Base-by-base conservation (phyloP, 2,329 filamentous ascomycete genomes). In the Neurospora sp. region DNA sequence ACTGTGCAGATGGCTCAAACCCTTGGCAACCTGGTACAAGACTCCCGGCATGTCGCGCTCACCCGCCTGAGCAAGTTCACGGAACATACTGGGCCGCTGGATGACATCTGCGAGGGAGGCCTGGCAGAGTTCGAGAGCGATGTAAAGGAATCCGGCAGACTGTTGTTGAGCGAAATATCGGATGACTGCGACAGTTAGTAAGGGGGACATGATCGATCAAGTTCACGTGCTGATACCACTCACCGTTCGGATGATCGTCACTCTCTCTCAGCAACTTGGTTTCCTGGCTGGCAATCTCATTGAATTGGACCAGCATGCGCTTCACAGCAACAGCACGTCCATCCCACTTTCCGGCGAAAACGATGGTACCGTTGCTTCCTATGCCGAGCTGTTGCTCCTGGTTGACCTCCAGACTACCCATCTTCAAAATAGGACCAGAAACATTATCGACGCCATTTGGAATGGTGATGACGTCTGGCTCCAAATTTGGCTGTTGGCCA, bases 291-390 rank as follows among this genome's bases (percentile, higher is more conserved):
- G 96, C 96, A 74, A 99, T 92, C 73, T 97, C 95, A 78, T 94
- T 97, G 76, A 97, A 97, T 74, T 97, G 92, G 40, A 95, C 92
- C 71, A 98, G 84, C 93, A 99, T 97, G 40, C 96, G 89, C 83
- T 99, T 99, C 66, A 99, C 93, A 1, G 96, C 96, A 36, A 99
- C 95, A 65, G 94, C 91, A 67, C 94, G 90, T 33, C 93, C 93
- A 78, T 97, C 96, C 78, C 97, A 98, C 69, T 90, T 92, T n/a
- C 96, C 96, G 67, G 92, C 91, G 79, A 96, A 98, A 0, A 99
- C 96, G 68, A 96, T 89, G 0, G 96, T 99, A n/a, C 96, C 96
- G 77, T 97, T 97, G 79, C 95, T 98, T 69, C 96, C 96, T 71
- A 92, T 90, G 28, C 89, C 89, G 38, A 91, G 83, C 73, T 89